phyloP scores from a whole-genome alignment of 108 stramenopile species.

The Skeletonema costatum region DNA sequence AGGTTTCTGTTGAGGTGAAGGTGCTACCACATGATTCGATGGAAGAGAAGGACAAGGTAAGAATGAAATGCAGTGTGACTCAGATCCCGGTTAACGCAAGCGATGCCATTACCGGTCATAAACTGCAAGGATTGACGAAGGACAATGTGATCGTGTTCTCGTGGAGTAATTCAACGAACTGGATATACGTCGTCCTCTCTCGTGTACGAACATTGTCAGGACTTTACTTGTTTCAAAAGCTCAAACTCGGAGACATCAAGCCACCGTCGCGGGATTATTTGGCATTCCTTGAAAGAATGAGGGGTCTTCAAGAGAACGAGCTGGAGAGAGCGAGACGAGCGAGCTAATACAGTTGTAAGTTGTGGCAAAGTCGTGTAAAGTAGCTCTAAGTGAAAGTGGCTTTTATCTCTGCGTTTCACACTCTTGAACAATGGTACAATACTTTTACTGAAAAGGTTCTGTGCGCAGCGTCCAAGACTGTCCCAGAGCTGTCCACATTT shows the following conservation, averaged over 20 bases:
- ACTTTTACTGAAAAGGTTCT: too few species aligned
- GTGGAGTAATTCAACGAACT: too few species aligned
- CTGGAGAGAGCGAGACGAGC: background rate
- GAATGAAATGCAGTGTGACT: conserved; percentile 2
- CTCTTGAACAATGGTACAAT: too few species aligned
- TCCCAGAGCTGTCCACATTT: too few species aligned
- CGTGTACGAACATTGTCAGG: too few species aligned
- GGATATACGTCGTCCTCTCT: too few species aligned
- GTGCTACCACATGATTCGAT: background rate
- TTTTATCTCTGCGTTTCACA: too few species aligned
- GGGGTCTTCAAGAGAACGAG: background rate
- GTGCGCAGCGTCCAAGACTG: too few species aligned
- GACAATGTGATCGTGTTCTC: conserved; percentile 28
- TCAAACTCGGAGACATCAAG: background rate
- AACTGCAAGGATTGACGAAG: conserved; percentile 32
- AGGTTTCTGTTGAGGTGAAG: background rate
- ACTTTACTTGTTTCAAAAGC: conserved; percentile 5
- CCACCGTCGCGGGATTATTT: background rate
- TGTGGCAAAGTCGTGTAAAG: too few species aligned
- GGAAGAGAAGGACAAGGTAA: background rate
- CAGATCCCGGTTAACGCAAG: conserved; percentile 10
- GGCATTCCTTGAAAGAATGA: background rate
- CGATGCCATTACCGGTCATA: conserved; percentile 28
- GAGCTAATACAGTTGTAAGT: too few species aligned
- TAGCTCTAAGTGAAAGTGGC: too few species aligned